A percentile compares a stretch with the other conserved stretches of the same genome.
These are phyloP conservation scores for Asterionellopsis glacialis DNA, from an alignment of 108 stramenopile genomes.

Conservation along the genomic window DNA sequence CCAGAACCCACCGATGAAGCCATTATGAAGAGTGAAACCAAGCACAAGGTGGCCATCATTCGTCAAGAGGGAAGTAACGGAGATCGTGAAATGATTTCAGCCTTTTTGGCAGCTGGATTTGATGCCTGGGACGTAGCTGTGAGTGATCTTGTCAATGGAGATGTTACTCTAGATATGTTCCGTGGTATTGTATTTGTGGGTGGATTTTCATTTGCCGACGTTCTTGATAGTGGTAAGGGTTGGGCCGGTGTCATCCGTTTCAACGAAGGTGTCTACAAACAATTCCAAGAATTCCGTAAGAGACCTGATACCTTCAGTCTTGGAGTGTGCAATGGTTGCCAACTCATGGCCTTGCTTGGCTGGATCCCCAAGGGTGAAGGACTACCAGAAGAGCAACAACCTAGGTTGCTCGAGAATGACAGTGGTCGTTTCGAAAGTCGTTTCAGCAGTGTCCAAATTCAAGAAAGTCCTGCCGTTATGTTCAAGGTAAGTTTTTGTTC, in stretches of 20 bases:
- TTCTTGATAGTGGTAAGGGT: conserved; percentile 97
- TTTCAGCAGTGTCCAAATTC: conserved; percentile 85
- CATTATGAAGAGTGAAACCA: conserved; percentile 52
- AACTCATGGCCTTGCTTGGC: conserved; percentile 98
- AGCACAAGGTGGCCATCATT: conserved; percentile 94
- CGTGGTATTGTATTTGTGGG: conserved; percentile 96
- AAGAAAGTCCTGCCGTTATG: conserved; percentile 79
- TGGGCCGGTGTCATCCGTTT: conserved; percentile 99
- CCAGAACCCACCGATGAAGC: conserved; percentile 60
- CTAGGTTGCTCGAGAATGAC: conserved; percentile 94
- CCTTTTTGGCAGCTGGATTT: conserved; percentile 94
- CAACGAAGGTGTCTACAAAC: conserved; percentile 87
- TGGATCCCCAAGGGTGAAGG: conserved; percentile 89
- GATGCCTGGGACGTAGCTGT: conserved; percentile 97
- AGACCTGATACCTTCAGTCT: conserved; percentile 95
- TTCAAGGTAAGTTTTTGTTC: conserved; percentile 33
- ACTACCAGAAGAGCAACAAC: conserved; percentile 81
- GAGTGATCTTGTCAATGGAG: conserved; percentile 76
- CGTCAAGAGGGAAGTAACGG: conserved; percentile 99
- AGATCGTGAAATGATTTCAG: conserved; percentile 97
- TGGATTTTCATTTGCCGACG: conserved; percentile 98
- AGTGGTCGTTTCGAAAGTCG: conserved; percentile 97
- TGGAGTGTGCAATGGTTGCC: conserved; percentile 99
- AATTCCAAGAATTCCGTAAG: conserved; percentile 92
- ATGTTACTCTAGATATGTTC: conserved; percentile 82